Base-by-base conservation (phyloP, 1,284 basidiomycete species). In the Trametes hirsuta region DNA sequence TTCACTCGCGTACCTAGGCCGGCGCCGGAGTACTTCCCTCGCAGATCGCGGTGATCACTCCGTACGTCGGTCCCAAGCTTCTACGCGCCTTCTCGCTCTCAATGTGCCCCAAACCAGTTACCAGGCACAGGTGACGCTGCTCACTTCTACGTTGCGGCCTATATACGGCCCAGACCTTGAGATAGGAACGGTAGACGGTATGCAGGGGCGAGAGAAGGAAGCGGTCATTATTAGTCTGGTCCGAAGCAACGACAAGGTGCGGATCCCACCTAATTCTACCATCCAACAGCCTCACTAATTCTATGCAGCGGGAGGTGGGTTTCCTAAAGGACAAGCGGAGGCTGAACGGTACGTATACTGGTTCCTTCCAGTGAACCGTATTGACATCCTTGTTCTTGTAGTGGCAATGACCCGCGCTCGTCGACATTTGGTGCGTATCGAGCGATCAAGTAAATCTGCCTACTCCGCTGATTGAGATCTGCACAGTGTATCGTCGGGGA, bases 341-440 rank as follows among this genome's bases (percentile, higher is more conserved):
- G 44, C 76, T 98, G 69, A 98, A 98, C 72, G 93, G 91, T 90
- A 67, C 55, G 81, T 55, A 3, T 53, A 14, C 41, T 21, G 56
- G 21, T 57, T 36, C 24, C 35, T 25, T 9, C 3, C 22, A 11
- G n/a, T 3, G 18, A 22, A 47, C 18, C 47, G 60, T 9, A 48
- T 34, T 42, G 15, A 55, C 9, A 8, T 14, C 12, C 1, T 8
- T 12, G 22, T 30, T 30, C 41, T 42, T 55, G 49, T 49, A 90
- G 94, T 97, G 47, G 94, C 94, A 0, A 98, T 98, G 96, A 98
- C 96, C 2, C 80, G 95, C 49, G 92, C 95, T 3, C 88, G 90
- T 68, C 80, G 95, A n/a, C 94, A 96, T 72, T 79, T 98, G 57
- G 93, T 95, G 41, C 22, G 56, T 36, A 25, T 41, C 11, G 66